Evolutionary conservation across 1,139 yeast species (phyloP).

Genomic region (Yamadazyma conglobata): DNA sequence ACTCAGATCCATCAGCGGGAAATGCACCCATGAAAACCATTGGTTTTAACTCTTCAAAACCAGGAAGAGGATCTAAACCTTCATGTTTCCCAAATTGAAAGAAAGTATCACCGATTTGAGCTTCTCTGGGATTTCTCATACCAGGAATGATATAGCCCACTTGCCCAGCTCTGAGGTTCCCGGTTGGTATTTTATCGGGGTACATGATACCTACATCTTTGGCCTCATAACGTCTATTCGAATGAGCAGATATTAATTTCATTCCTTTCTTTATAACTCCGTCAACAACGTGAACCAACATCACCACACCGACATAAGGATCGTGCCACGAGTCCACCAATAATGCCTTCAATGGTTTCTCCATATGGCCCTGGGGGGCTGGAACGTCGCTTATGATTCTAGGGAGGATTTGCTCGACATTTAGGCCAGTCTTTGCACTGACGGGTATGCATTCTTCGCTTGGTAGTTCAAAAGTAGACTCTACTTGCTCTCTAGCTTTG

Average conservation of each 20-base stretch:
- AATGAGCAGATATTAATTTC: slow-evolving; percentile 73
- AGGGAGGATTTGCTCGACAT: slow-evolving; percentile 74
- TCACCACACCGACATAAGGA: slow-evolving; percentile 87
- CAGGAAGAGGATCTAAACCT: slow-evolving; percentile 76
- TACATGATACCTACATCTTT: slow-evolving; percentile 95
- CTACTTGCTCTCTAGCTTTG: slow-evolving; percentile 78
- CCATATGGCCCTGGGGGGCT: slow-evolving; percentile 53
- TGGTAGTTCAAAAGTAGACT: slow-evolving; percentile 75
- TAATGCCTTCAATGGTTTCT: slow-evolving; percentile 66
- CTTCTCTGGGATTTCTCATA: slow-evolving; percentile 84
- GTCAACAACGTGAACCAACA: slow-evolving; percentile 80
- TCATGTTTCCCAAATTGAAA: slow-evolving; percentile 62
- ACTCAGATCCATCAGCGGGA: slow-evolving; percentile 93
- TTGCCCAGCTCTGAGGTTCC: slow-evolving; percentile 75
- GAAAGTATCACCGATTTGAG: slow-evolving; percentile 89
- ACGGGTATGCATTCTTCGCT: slow-evolving; percentile 76
- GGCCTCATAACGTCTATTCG: slow-evolving; percentile 73
- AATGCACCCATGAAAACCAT: slow-evolving; percentile 99
- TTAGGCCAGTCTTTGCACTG: slow-evolving; percentile 87
- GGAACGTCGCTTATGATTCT: slow-evolving; percentile 77
- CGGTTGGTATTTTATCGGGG: slow-evolving; percentile 74
- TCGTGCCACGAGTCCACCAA: slow-evolving; percentile 98
- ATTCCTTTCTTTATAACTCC: slow-evolving; percentile 75
- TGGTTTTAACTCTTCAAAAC: slow-evolving; percentile 95
- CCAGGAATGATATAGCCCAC: slow-evolving; percentile 94